These are phyloP conservation scores for Bacterosira constricta DNA, from an alignment of 108 stramenopile species.

Conservation along the genomic window DNA sequence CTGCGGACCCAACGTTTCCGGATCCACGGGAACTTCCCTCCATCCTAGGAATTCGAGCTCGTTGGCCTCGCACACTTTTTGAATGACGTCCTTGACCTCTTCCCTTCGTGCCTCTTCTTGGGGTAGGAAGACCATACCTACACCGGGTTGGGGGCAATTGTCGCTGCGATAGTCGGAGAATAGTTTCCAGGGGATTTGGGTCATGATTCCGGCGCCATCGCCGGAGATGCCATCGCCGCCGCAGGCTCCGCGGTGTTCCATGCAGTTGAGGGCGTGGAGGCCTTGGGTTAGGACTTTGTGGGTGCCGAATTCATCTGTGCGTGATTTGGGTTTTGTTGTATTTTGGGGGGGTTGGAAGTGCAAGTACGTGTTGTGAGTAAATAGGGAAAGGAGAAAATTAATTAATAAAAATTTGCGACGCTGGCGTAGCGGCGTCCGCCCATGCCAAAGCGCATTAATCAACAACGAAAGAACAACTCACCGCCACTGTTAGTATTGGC, in stretches of 20 bases:
- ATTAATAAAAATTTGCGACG: no score
- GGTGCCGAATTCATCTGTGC: slow-evolving; percentile 71
- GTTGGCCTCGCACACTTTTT: slow-evolving; percentile 80
- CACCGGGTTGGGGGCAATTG: slow-evolving; percentile 75
- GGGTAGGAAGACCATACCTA: slow-evolving; percentile 94
- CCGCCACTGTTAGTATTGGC: slow-evolving; percentile 79
- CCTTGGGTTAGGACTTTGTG: slow-evolving; percentile 78
- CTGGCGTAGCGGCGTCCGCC: not conserved
- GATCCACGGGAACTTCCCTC: slow-evolving; percentile 88
- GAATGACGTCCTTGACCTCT: slow-evolving; percentile 74
- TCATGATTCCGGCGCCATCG: slow-evolving; percentile 96
- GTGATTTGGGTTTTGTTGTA: not conserved
- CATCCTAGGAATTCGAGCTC: slow-evolving; percentile 90
- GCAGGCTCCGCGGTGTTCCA: slow-evolving; percentile 90
- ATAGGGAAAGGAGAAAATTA: not conserved
- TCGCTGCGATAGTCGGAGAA: slow-evolving; percentile 70
- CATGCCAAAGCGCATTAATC: not conserved
- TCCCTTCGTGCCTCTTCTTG: slow-evolving; percentile 73
- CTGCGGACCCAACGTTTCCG: slow-evolving; percentile 67
- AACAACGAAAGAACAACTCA: slow-evolving; percentile 24
- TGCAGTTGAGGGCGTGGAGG: slow-evolving; percentile 80
- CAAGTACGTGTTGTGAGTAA: not conserved
- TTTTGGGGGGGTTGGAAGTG: not conserved
- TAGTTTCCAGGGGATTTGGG: slow-evolving; percentile 94
- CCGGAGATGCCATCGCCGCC: slow-evolving; percentile 88